These are phyloP conservation scores for Nemania abortiva DNA, from an alignment of 2,329 filamentous ascomycete species.

Conservation along the genomic window DNA sequence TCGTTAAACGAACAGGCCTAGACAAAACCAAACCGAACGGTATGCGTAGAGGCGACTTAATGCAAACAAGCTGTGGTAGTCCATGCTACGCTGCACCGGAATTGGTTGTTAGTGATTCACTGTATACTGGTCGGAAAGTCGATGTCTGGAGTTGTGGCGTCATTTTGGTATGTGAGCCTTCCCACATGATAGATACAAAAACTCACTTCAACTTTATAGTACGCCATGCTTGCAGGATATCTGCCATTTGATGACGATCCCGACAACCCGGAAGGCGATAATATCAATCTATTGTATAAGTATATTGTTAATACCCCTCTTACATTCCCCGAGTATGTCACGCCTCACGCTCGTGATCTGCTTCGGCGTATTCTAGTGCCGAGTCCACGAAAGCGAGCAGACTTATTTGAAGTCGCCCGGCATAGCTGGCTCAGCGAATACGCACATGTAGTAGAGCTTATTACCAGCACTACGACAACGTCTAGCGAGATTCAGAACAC, in stretches of 20 bases:
- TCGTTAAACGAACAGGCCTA: conserved; percentile 85
- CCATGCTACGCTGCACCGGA: conserved; percentile 98
- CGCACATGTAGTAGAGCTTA: conserved; percentile 95
- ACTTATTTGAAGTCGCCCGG: conserved; percentile 95
- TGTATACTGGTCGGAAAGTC: conserved; percentile 97
- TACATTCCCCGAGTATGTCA: conserved; percentile 98
- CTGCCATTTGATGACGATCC: conserved; percentile 98
- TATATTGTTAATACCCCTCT: conserved; percentile 98
- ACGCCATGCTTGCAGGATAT: conserved; percentile 98
- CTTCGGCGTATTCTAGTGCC: conserved; percentile 93
- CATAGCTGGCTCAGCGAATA: conserved; percentile 99
- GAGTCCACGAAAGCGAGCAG: conserved; percentile 92
- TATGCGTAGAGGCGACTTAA: conserved; percentile 87
- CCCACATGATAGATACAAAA: conserved; percentile 37
- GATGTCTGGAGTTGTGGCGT: conserved; percentile 99
- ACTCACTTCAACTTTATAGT: conserved; percentile 65
- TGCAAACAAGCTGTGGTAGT: conserved; percentile 99
- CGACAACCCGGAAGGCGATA: conserved; percentile 97
- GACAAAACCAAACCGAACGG: conserved; percentile 83
- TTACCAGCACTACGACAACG: conserved; percentile 93
- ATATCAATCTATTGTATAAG: conserved; percentile 98
- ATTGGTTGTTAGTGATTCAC: conserved; percentile 94
- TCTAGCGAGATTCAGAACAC: conserved; percentile 86
- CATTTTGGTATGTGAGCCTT: conserved; percentile 78
- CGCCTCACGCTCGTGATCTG: conserved; percentile 93